Base-by-base conservation (phyloP, 768 basidiomycete species). In the Kwoniella pini region DNA sequence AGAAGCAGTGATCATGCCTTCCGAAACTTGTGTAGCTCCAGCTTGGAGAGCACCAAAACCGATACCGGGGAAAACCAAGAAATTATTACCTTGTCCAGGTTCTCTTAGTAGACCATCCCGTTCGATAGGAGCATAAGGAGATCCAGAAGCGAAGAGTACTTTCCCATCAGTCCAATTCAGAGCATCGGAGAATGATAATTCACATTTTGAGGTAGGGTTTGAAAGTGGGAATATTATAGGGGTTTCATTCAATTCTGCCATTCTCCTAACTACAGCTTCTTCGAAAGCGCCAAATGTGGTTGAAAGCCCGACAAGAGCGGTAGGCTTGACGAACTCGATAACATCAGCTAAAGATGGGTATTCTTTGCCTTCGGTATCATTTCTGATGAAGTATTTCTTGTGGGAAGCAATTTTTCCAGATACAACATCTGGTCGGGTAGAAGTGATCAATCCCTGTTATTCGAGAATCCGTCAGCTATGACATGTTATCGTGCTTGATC, bases 141-240 rank as follows among this genome's bases (percentile, higher is more conserved):
- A 89, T 2, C 92, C 93, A 39, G 86, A 87, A 0, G 94, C 92
- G 73, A 92, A 96, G n/a, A 81, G 62, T 53, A 78, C 80, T 17
- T 49, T 62, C 2, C 93, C 92, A 42, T 85, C 79, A 2, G 90
- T 88, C 80, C 77, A 78, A 12, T 75, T 55, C 21, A 76, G 58
- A 3, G 75, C 75, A 54, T 76, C 71, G 42, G 67, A 27, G 60
- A 76, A 78, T 3, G 69, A 64, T 7, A 74, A 57, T 57, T 78
- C 77, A 62, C 75, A 78, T 56, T 75, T 76, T n/a, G 65, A 64
- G 11, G 74, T 74, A 12, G 93, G 93, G 81, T 95, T 96, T 22
- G 89, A 91, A 10, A 95, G 85, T 30, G 93, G 90, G 83, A 95
- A 95, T 76, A 95, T 85, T 80, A 95, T 92, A 22, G 93, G 93